Evolutionary conservation across 345 rosid species (phyloP).

Genomic region (Gossypium sturtianum): DNA sequence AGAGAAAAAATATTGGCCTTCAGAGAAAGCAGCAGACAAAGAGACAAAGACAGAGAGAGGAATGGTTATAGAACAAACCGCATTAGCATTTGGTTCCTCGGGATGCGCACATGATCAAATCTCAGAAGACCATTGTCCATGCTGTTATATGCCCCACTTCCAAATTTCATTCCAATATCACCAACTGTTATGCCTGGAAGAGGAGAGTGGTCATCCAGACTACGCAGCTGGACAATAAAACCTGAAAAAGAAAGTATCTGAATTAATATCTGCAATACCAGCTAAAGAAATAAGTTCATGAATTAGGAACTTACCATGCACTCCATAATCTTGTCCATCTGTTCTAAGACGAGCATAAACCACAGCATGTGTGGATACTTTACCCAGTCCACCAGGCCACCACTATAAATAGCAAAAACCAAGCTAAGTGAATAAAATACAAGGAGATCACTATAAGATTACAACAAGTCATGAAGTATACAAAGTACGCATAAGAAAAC

Average conservation of each 20-base stretch:
- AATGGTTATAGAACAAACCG: slow-evolving; percentile 42
- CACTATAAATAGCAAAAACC: slow-evolving; percentile 42
- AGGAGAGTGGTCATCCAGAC: slow-evolving; percentile 93
- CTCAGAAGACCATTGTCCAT: slow-evolving; percentile 95
- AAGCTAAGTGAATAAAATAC: slow-evolving; percentile 2
- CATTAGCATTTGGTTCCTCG: slow-evolving; percentile 92
- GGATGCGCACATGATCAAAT: slow-evolving; percentile 91
- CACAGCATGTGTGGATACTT: slow-evolving; percentile 82
- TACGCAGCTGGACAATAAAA: slow-evolving; percentile 89
- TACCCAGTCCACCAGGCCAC: slow-evolving; percentile 99
- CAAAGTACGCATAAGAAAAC: neutral
- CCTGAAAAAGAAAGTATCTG: slow-evolving; percentile 41
- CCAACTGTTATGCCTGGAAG: slow-evolving; percentile 89
- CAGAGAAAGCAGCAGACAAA: neutral
- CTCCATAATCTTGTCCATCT: slow-evolving; percentile 74
- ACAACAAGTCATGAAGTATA: neutral
- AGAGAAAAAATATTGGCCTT: neutral
- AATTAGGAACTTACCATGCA: slow-evolving; percentile 55
- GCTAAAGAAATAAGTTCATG: neutral
- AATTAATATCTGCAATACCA: slow-evolving; percentile 15
- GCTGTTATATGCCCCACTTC: slow-evolving; percentile 85
- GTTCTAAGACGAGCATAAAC: slow-evolving; percentile 87
- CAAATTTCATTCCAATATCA: slow-evolving; percentile 93
- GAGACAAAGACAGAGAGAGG: neutral
- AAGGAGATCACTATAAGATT: neutral